Evolutionary conservation across 441 rosid species (phyloP), one percentile per base, ranked within the genome.

Genomic region (Corymbia calophylla): DNA sequence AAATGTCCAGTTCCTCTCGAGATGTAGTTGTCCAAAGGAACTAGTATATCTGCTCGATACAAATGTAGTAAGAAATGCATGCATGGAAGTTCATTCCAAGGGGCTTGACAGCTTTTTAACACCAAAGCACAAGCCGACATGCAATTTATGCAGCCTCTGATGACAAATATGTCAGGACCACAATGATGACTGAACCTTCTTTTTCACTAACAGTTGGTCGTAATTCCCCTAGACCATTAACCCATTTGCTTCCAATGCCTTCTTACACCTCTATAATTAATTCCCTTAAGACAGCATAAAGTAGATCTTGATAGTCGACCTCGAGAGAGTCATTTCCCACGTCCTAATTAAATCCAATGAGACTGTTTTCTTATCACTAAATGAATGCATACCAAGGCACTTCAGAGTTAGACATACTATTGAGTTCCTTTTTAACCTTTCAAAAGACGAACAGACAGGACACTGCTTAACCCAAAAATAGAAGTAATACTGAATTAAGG

Each of bases 21-120:
- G 93, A 98, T 95, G 91, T 94, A 98, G 92, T 98, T 98, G 95
- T 97, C 96, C 94, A 98, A 92, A 53, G 99, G 99, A 92, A 97
- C 99, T 92, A 96, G 91, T 91, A 98, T 96, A 94, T 97, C 99
- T 98, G 94, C 91, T 93, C 88, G 48, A 89, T 32, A 23, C 68
- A 86, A 44, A 77, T 44, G 84, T 44, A 23, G 84, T 77, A 77
- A 77, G 53, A 77, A 44, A 44, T 47, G 17, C 49, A 77, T 23
- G 44, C 4, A 44, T 21, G 84, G 84, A 12, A 44, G 53, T 23
- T 14, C 51, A 44, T 77, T 77, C 49, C 84, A 77, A 44, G 84
- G 23, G 84, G 17, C 13, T 5, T 44, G n/a, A 55, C 68, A 55
- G 51, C 64, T 21, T 29, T 29, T 55, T 23, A 55, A 25, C 60